Percentiles rank a stretch among this genome's conserved stretches.
phyloP scores from a whole-genome alignment of 768 basidiomycete species.

The Russula sp. region DNA sequence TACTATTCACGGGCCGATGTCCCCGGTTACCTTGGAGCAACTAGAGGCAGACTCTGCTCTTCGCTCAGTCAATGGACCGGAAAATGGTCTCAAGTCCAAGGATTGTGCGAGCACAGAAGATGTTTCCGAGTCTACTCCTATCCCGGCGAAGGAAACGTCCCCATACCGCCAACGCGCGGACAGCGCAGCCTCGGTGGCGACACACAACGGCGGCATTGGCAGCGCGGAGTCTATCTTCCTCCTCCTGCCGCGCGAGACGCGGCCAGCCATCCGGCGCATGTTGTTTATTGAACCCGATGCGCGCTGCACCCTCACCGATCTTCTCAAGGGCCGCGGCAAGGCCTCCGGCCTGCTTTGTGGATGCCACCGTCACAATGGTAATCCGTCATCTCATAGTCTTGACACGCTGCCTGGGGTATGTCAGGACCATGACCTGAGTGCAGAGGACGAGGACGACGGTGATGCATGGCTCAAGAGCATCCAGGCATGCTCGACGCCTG shows the following conservation, averaged over 20 bases:
- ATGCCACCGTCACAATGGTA: slow-evolving; percentile 38
- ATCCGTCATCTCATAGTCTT: slow-evolving; percentile 32
- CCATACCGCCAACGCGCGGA: slow-evolving; percentile 26
- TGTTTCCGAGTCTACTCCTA: slow-evolving; percentile 10
- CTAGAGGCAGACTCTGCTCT: slow-evolving; percentile 9
- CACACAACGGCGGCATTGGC: slow-evolving; percentile 51
- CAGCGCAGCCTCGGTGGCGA: slow-evolving; percentile 40
- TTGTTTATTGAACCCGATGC: slow-evolving; percentile 81
- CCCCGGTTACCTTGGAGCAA: neutral
- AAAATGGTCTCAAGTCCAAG: slow-evolving; percentile 17
- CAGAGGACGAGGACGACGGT: slow-evolving; percentile 68
- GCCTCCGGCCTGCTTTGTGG: slow-evolving; percentile 72
- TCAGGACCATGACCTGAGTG: slow-evolving; percentile 56
- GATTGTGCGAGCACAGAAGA: neutral
- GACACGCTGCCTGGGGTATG: slow-evolving; percentile 39
- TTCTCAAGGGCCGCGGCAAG: slow-evolving; percentile 76
- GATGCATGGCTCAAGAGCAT: slow-evolving; percentile 86
- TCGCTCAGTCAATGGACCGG: slow-evolving; percentile 14
- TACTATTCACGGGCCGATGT: slow-evolving; percentile 17
- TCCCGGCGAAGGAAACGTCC: neutral
- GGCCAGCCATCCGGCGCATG: slow-evolving; percentile 89
- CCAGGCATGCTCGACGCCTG: slow-evolving; percentile 50
- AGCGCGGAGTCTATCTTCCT: slow-evolving; percentile 95
- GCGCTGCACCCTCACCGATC: slow-evolving; percentile 87
- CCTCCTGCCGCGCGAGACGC: slow-evolving; percentile 86